Evolutionary conservation across 257 asterid genomes (phyloP).

Genomic region (Plantago ovata): DNA sequence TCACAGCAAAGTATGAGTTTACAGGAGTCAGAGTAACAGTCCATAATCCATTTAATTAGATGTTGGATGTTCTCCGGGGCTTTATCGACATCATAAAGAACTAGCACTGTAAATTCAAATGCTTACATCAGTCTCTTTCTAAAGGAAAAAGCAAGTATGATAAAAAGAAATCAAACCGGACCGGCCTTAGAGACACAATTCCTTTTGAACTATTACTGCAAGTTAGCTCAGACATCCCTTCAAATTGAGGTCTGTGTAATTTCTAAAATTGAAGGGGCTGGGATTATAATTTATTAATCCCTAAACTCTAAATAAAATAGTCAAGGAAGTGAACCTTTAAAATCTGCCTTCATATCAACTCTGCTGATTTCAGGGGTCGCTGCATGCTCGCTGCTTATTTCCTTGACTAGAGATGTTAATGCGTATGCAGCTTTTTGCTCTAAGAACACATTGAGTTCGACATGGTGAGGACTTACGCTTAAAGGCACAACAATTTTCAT

Average conservation of each 20-base stretch:
- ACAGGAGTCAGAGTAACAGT: slow-evolving; percentile 75
- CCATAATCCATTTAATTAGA: slow-evolving; percentile 81
- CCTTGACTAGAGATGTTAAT: slow-evolving; percentile 66
- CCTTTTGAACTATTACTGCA: too few relatives aligned
- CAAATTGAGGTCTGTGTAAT: background rate
- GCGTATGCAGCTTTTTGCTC: slow-evolving; percentile 70
- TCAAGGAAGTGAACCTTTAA: slow-evolving; percentile 44
- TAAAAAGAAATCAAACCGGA: background rate
- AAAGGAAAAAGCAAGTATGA: background rate
- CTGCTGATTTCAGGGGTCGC: slow-evolving; percentile 63
- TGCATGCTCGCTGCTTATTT: slow-evolving; percentile 54
- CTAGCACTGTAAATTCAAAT: slow-evolving; percentile 45
- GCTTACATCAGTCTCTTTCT: background rate
- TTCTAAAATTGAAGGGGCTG: background rate
- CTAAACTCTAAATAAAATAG: background rate
- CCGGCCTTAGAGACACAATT: background rate
- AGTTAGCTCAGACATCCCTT: too few relatives aligned
- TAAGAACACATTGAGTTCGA: slow-evolving; percentile 60
- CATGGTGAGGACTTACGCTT: slow-evolving; percentile 78
- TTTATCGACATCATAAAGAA: slow-evolving; percentile 73
- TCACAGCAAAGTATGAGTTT: slow-evolving; percentile 76
- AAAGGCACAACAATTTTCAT: slow-evolving; percentile 59
- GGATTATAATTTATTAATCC: background rate
- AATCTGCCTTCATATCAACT: slow-evolving; percentile 43
- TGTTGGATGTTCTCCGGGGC: slow-evolving; percentile 78